A percentile compares a stretch with the other conserved stretches of the same genome.
Evolutionary conservation across 768 basidiomycete genomes (phyloP).

Genomic region (Cytidiella melzeri): DNA sequence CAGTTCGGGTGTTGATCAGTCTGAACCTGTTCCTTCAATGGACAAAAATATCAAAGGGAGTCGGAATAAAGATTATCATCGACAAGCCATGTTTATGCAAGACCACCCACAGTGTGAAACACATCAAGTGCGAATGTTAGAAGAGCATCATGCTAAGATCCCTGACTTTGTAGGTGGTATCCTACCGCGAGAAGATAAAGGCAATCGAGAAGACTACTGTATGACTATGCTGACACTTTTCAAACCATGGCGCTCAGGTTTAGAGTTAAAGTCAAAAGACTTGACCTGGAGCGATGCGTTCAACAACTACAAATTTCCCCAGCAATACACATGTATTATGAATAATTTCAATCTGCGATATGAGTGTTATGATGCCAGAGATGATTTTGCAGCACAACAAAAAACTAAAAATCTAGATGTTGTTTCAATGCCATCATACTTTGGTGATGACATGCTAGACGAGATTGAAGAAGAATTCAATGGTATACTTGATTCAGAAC

Average conservation of each 20-base stretch:
- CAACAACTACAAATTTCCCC: background rate
- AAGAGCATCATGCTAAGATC: slow-evolving; percentile 5
- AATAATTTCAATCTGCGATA: slow-evolving; percentile 26
- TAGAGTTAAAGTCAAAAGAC: slow-evolving; percentile 19
- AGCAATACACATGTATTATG: slow-evolving; percentile 13
- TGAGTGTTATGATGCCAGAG: slow-evolving; percentile 31
- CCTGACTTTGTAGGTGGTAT: slow-evolving; percentile 26
- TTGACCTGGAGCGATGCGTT: slow-evolving; percentile 6
- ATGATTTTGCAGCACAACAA: slow-evolving; percentile 25
- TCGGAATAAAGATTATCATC: background rate
- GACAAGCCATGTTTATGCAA: background rate
- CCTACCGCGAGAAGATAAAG: slow-evolving; percentile 26
- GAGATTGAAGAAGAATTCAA: background rate
- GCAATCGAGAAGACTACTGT: slow-evolving; percentile 29
- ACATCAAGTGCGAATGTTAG: slow-evolving; percentile 15
- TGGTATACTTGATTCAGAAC: background rate
- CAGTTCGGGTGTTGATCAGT: background rate
- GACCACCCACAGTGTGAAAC: slow-evolving; percentile 16
- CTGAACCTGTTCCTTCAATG: background rate
- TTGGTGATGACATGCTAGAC: background rate
- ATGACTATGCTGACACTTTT: slow-evolving; percentile 29
- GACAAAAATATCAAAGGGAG: background rate
- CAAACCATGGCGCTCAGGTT: slow-evolving; percentile 27
- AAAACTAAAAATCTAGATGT: background rate
- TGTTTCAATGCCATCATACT: background rate